Evolutionary conservation across 2,329 filamentous ascomycete species (phyloP).

Genomic region (Thielaviopsis ethacetica): DNA sequence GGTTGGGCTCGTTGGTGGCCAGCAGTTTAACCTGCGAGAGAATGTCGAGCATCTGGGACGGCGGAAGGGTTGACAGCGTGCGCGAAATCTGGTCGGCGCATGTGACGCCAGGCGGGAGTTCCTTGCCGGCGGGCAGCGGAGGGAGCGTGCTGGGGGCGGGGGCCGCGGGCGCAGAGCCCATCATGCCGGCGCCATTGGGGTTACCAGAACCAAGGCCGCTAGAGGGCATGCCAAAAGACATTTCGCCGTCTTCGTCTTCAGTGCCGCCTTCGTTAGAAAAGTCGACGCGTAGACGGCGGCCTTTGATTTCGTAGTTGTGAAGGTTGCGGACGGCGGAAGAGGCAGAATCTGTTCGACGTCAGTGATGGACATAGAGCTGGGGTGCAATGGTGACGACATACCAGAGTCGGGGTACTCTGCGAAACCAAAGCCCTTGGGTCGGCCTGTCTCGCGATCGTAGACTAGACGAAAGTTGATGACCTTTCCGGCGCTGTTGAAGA

Average conservation of each 20-base stretch:
- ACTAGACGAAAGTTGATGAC: slow-evolving; percentile 82
- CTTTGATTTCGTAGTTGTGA: slow-evolving; percentile 91
- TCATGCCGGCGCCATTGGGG: slow-evolving; percentile 17
- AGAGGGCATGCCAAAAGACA: slow-evolving; percentile 3
- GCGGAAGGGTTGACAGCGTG: slow-evolving; percentile 72
- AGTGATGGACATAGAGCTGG: neutral
- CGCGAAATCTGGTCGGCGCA: slow-evolving; percentile 84
- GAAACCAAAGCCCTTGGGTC: slow-evolving; percentile 93
- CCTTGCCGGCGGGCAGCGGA: slow-evolving; percentile 67
- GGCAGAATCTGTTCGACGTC: slow-evolving; percentile 43
- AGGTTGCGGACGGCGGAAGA: slow-evolving; percentile 89
- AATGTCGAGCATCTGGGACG: slow-evolving; percentile 81
- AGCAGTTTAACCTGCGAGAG: slow-evolving; percentile 87
- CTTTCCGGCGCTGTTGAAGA: slow-evolving; percentile 77
- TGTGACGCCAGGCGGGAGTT: slow-evolving; percentile 66
- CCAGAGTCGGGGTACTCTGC: slow-evolving; percentile 89
- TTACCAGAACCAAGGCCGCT: slow-evolving; percentile 6
- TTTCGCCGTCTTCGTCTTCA: slow-evolving; percentile 38
- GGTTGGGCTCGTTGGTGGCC: slow-evolving; percentile 62
- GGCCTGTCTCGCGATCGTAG: slow-evolving; percentile 86
- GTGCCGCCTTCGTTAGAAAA: slow-evolving; percentile 85
- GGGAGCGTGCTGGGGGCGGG: slow-evolving; percentile 42
- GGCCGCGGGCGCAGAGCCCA: slow-evolving; percentile 17
- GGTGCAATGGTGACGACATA: slow-evolving; percentile 18
- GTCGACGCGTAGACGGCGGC: slow-evolving; percentile 83